Conservation (phyloP, 2,329 filamentous ascomycete species). For the Venturia effusa region DNA sequence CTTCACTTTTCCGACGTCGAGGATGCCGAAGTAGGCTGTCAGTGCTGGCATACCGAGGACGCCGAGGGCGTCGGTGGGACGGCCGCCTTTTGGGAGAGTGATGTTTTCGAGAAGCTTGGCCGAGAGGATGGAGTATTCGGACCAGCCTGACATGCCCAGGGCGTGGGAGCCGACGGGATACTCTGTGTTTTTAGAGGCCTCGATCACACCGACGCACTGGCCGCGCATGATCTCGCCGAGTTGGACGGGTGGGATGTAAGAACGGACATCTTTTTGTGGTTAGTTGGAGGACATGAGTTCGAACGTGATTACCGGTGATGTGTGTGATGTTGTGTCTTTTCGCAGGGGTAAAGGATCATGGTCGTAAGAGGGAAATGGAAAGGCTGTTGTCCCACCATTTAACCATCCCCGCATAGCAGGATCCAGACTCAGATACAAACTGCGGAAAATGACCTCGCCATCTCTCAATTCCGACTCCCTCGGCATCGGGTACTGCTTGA, state of each 20-base stretch:
- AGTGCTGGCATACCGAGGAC: slow-evolving; percentile 41
- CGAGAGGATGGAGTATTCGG: slow-evolving; percentile 49
- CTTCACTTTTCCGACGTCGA: slow-evolving; percentile 56
- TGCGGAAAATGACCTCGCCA: slow-evolving; percentile 50
- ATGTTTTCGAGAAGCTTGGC: slow-evolving; percentile 40
- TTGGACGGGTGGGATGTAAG: slow-evolving; percentile 59
- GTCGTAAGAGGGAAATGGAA: neutral
- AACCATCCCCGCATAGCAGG: slow-evolving; percentile 70
- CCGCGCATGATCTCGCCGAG: slow-evolving; percentile 62
- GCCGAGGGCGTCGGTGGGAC: slow-evolving; percentile 49
- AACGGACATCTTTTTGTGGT: slow-evolving; percentile 25
- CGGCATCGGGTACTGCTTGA: slow-evolving; percentile 39
- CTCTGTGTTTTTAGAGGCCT: slow-evolving; percentile 46
- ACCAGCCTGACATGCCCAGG: slow-evolving; percentile 49
- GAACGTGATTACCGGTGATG: no score
- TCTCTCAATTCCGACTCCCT: slow-evolving; percentile 42
- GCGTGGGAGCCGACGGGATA: slow-evolving; percentile 50
- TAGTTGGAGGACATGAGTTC: slow-evolving; percentile 8
- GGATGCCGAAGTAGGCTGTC: slow-evolving; percentile 67
- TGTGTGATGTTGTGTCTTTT: neutral
- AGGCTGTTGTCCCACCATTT: slow-evolving; percentile 32
- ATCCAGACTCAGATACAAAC: slow-evolving; percentile 58
- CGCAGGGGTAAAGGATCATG: neutral
- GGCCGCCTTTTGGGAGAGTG: slow-evolving; percentile 34
- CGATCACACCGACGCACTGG: slow-evolving; percentile 46